Evolutionary conservation across 2,329 filamentous ascomycete genomes (phyloP), one percentile per base, ranked within the genome.

Genomic region (Aureobasidium subglaciale): DNA sequence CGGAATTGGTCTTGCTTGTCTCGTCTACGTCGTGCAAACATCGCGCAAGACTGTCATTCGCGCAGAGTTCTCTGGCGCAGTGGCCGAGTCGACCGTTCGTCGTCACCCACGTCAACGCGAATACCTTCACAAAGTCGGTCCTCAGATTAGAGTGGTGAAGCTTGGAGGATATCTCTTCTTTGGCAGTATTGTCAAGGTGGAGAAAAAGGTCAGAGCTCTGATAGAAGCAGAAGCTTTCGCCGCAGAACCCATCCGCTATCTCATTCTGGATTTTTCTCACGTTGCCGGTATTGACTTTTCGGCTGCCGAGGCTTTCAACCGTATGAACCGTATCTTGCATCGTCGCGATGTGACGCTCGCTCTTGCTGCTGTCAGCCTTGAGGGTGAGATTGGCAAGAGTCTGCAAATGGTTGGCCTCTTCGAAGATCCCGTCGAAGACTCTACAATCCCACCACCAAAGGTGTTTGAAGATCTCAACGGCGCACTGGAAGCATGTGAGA

Each of bases 91-190:
- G 1, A 96, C 93, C 0, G 93, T 99, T 25, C 82, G 93, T 53
- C 84, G 93, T 54, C 95, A 96, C 62, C 88, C 89, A 0, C 85
- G 90, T 3, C 93, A 99, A 64, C 86, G 91, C 58, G 84, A 87
- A 58, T 99, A 93, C 66, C 76, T 99, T 4, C 85, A 85, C 59
- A 81, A 92, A 61, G 91, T 93, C 15, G 91, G 92, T 3, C 81
- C 83, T 29, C 93, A 99, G 68, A 93, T 95, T 30, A 87, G 88
- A 57, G 85, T 97, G 48, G 87, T 95, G 65, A 97, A 97, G 70
- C 79, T 99, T 15, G 86, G 88, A 0, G 92, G 93, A 0, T 97
- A 92, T 66, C 81, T 99, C n/a, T 99, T 99, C 76, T 99, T 99
- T 63, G 93, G 93, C 15, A 97, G 91, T 2, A 96, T 99, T 61